These are phyloP conservation scores for Paratinospora sagittata DNA, from an alignment of 164 flowering plant genomes.

Conservation along the genomic window DNA sequence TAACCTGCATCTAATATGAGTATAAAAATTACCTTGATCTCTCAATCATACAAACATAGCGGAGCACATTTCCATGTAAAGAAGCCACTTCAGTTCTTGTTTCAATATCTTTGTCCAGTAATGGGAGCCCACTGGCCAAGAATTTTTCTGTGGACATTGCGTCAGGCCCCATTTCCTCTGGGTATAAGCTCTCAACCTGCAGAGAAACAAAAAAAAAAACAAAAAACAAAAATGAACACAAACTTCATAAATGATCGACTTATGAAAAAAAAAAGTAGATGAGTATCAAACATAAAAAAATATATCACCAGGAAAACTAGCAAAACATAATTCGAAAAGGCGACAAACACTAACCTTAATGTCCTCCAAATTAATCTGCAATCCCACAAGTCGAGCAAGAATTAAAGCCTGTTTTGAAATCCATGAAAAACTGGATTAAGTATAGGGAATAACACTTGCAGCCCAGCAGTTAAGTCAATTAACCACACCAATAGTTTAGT, in stretches of 20 bases:
- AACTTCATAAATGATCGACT: background rate
- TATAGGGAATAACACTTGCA: no score
- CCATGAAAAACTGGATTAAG: no score
- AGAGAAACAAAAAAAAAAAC: background rate
- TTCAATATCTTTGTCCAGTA: slow-evolving; percentile 55
- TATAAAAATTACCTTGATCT: slow-evolving; percentile 55
- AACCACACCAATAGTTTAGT: no score
- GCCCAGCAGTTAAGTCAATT: no score
- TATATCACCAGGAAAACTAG: no score
- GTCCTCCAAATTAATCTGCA: no score
- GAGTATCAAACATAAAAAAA: background rate
- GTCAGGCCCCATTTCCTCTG: slow-evolving; percentile 65
- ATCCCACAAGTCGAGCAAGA: no score
- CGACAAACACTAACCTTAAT: no score
- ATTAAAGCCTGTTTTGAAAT: no score
- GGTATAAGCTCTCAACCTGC: slow-evolving; percentile 87
- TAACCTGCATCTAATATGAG: background rate
- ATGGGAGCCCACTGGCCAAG: slow-evolving; percentile 44
- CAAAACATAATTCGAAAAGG: no score
- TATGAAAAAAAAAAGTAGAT: background rate
- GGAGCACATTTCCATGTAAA: slow-evolving; percentile 69
- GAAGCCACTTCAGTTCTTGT: slow-evolving; percentile 58
- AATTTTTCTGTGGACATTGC: slow-evolving; percentile 60
- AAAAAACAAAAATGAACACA: background rate
- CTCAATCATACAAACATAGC: slow-evolving; percentile 81